These are phyloP conservation scores for Begonia loranthoides DNA, from an alignment of 306 rosid genomes.

Conservation along the genomic window DNA sequence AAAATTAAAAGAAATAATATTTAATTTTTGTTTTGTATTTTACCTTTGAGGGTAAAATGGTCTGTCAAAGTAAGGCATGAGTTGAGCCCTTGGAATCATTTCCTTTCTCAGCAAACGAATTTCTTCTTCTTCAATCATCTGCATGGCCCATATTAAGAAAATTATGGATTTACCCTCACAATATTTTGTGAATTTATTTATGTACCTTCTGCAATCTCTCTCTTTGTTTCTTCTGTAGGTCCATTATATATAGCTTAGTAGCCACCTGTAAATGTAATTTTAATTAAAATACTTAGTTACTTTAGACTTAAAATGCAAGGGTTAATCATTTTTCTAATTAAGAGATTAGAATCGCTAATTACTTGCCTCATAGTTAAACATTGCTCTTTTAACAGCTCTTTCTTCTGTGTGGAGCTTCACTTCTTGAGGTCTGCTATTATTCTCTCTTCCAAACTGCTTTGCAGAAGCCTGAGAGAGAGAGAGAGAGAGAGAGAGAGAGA, in stretches of 20 bases:
- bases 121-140: slow-evolving; percentile 96
- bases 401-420: slow-evolving; percentile 76
- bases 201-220: slow-evolving; percentile 62
- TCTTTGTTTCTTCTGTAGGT: slow-evolving; percentile 53
- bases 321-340: too few relatives aligned
- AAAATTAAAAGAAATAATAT: too few relatives aligned
- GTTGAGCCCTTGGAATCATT: slow-evolving; percentile 91
- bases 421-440: slow-evolving; percentile 66
- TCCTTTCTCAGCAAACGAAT: slow-evolving; percentile 80
- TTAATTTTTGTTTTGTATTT: too few relatives aligned
- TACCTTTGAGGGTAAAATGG: slow-evolving; percentile 91
- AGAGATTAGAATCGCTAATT: too few relatives aligned
- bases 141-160: background rate
- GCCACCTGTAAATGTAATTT: slow-evolving; percentile 36
- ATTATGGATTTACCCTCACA: background rate
- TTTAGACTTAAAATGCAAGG: too few relatives aligned
- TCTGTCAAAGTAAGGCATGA: slow-evolving; percentile 86
- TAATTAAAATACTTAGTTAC: background rate
- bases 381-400: slow-evolving; percentile 79
- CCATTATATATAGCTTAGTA: slow-evolving; percentile 48
- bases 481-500: too few relatives aligned
- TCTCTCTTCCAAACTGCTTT: slow-evolving; percentile 34
- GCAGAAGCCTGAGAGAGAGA: too few relatives aligned
- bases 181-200: background rate
- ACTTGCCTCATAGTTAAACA: slow-evolving; percentile 76